A percentile compares a stretch with the other conserved stretches of the same genome.
Conservation (phyloP, 1,284 basidiomycete genomes). For the Volvariella volvacea region DNA sequence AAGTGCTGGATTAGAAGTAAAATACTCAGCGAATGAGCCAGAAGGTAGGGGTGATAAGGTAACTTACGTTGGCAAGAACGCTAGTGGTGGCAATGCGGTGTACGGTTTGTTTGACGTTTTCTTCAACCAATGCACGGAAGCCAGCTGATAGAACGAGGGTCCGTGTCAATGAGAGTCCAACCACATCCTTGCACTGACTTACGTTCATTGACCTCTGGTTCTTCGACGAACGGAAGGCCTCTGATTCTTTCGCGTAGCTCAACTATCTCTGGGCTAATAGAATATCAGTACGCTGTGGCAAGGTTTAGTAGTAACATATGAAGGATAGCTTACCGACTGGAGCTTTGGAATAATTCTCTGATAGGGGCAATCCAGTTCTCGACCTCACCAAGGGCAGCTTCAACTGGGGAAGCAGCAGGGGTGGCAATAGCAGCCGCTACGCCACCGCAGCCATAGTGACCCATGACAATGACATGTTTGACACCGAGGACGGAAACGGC, state of each 20-base stretch:
- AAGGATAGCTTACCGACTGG: slow-evolving; percentile 7
- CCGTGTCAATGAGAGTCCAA: not conserved
- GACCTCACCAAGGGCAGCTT: slow-evolving; percentile 5
- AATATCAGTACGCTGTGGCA: not conserved
- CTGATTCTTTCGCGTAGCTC: slow-evolving; percentile 8
- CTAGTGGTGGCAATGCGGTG: slow-evolving; percentile 40
- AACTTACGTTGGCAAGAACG: slow-evolving; percentile 19
- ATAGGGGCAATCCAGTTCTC: slow-evolving; percentile 12
- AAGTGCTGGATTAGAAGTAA: not conserved
- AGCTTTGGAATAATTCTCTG: slow-evolving; percentile 9
- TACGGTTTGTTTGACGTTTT: slow-evolving; percentile 38
- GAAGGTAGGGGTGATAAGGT: not conserved
- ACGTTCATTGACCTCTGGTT: slow-evolving; percentile 9
- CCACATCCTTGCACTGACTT: not conserved
- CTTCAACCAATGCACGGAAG: slow-evolving; percentile 28
- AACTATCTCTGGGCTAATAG: slow-evolving; percentile 9
- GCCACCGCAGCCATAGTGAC: slow-evolving; percentile 12
- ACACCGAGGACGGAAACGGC: slow-evolving; percentile 8
- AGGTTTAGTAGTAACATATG: not conserved
- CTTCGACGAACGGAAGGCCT: not conserved
- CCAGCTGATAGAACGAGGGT: slow-evolving; percentile 8
- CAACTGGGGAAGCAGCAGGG: slow-evolving; percentile 5
- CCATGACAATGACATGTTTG: slow-evolving; percentile 11
- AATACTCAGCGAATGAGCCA: not conserved
- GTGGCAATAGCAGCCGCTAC: slow-evolving; percentile 9